Conservation (phyloP, 1,284 basidiomycete species). For the Vanrija sp. region DNA sequence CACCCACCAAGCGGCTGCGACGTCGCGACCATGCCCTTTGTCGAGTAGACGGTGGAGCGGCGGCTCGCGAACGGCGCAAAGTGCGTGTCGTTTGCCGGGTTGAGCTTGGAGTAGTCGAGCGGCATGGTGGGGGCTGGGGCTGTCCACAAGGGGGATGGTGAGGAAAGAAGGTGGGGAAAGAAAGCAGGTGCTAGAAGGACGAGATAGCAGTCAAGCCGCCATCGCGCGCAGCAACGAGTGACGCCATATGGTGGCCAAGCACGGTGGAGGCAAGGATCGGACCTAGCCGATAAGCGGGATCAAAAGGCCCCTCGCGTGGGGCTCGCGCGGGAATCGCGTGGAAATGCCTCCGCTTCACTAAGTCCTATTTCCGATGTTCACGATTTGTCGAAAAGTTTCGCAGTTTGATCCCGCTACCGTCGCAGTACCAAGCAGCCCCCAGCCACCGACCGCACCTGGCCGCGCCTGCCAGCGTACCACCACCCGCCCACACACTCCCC, state of each 20-base stretch:
- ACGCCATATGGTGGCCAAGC: background rate
- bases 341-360: no score
- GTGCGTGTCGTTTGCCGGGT: slow-evolving; percentile 39
- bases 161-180: background rate
- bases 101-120: slow-evolving; percentile 38
- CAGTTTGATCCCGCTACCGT: no score
- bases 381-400: no score
- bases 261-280: background rate
- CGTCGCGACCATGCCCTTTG: slow-evolving; percentile 76
- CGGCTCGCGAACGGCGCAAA: slow-evolving; percentile 21
- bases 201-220: no score
- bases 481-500: background rate
- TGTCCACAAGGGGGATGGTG: background rate
- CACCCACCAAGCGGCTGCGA: slow-evolving; percentile 68
- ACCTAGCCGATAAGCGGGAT: background rate
- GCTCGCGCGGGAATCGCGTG: no score
- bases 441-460: no score
- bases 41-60: slow-evolving; percentile 54
- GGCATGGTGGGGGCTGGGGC: slow-evolving; percentile 22
- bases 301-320: background rate
- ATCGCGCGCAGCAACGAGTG: background rate
- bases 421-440: no score
- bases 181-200: no score
- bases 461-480: no score
- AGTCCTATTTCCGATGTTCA: no score